Base-by-base conservation (phyloP, 805 yeast species). In the Schwanniomyces occidentalis region DNA sequence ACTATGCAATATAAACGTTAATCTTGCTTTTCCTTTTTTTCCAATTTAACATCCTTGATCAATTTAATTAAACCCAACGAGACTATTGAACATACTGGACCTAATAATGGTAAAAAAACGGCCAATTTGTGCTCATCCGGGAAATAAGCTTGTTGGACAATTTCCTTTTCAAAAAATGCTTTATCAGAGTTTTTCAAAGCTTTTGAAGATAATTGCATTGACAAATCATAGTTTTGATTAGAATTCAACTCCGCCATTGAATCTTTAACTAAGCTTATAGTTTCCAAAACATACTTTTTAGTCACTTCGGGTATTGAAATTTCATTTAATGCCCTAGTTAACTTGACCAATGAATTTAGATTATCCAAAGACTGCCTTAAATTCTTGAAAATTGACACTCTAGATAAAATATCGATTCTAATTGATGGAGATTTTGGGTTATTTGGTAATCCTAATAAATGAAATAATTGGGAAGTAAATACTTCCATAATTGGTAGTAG, bases 81-180 rank as follows among this genome's bases (percentile, higher is more conserved):
- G 8, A 76, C 54, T 15, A 93, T 89, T 16, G 91, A 75, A 2
- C 75, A 63, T 22, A 89, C 65, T 2, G 99, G 99, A 0, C 98
- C 98, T 22, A 90, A 57, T 28, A 91, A 64, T 0, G 99, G 99
- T 52, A 88, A 67, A 47, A 89, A 93, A 1, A 93, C 95, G 0
- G 99, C 98, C 51, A 93, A 71, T 57, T 87, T 90, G 55, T 91
- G 99, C 57, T 91, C 97, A 44, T 85, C 91, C 0, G 99, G 98
- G 69, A 90, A 88, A 58, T 85, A 89, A 37, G 84, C 87, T 54
- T 91, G 97, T 51, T 88, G 95, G 18, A 93, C 87, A 96, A 93
- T 91, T 56, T 84, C 90, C 48, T 86, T 85, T 48, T 91, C 95
- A 57, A 91, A 91, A 51, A 91, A 91, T 0, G 98, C 97, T 29